Conservation (phyloP, 2,329 filamentous ascomycete genomes). For the Reticulascus tulasneorum region DNA sequence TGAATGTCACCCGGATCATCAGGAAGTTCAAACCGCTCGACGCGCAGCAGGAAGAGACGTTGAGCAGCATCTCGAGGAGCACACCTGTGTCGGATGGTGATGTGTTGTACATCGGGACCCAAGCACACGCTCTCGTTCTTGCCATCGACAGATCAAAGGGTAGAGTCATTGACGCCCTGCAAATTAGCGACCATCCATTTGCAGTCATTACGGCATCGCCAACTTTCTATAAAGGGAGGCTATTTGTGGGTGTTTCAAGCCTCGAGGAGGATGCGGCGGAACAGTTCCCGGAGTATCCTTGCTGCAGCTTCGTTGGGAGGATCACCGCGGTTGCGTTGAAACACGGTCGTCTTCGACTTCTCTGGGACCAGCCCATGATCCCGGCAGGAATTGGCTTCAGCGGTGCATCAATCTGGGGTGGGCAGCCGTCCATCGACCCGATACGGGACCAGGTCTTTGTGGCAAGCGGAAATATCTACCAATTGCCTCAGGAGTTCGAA, state of each 20-base stretch:
- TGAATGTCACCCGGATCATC: conserved; percentile 24
- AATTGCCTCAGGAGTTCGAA: neutral
- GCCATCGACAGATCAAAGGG: neutral
- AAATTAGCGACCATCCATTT: neutral
- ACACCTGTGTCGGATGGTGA: neutral
- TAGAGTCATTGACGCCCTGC: neutral
- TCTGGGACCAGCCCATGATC: conserved; percentile 1
- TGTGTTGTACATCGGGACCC: neutral
- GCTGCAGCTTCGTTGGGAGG: neutral
- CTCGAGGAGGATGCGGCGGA: too few species aligned
- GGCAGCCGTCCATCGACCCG: neutral
- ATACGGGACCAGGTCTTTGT: neutral
- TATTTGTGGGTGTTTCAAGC: neutral
- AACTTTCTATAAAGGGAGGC: neutral
- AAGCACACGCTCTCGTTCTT: neutral
- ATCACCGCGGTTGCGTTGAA: neutral
- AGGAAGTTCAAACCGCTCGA: conserved; percentile 9
- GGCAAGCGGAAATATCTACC: neutral
- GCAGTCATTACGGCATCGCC: neutral
- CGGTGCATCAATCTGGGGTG: neutral
- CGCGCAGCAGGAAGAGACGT: too few species aligned
- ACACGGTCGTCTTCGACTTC: neutral
- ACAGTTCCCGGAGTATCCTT: neutral
- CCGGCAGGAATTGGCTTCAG: neutral
- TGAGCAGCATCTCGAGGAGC: too few species aligned